phyloP scores from a whole-genome alignment of 345 rosid species.

The Salix arbutifolia region DNA sequence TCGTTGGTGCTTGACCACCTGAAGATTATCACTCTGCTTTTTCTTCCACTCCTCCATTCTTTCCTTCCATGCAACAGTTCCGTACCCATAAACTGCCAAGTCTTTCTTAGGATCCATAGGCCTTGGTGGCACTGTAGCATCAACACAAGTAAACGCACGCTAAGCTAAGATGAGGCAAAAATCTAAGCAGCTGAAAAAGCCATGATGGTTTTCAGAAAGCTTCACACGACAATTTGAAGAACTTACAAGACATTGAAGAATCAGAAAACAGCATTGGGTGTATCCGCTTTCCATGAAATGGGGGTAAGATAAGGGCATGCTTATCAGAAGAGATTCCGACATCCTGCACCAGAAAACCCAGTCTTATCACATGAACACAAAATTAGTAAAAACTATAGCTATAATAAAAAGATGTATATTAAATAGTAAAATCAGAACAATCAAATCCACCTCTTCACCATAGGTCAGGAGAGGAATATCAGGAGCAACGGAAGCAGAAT shows the following conservation, averaged over 20 bases:
- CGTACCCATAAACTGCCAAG: conserved; percentile 80
- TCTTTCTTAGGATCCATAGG: conserved; percentile 87
- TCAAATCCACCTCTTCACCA: conserved; percentile 55
- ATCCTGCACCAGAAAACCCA: conserved; percentile 38
- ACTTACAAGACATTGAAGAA: conserved; percentile 54
- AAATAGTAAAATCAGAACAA: background rate
- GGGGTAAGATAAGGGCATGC: conserved; percentile 75
- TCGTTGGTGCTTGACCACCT: conserved; percentile 60
- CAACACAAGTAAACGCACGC: conserved; percentile 14
- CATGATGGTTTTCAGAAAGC: background rate
- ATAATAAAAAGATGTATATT: background rate
- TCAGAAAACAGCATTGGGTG: conserved; percentile 55
- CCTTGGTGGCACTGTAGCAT: conserved; percentile 62
- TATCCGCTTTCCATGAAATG: conserved; percentile 49
- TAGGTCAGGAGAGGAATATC: conserved; percentile 69
- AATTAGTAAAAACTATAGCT: background rate
- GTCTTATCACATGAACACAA: background rate
- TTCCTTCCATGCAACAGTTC: conserved; percentile 92
- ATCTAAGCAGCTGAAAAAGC: background rate
- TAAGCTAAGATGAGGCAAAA: background rate
- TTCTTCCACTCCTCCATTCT: conserved; percentile 83
- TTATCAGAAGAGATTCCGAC: conserved; percentile 62
- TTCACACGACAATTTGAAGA: background rate
- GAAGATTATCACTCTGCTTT: conserved; percentile 64
- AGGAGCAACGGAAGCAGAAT: conserved; percentile 47